Evolutionary conservation across 2,329 filamentous ascomycete species (phyloP), one percentile per base, ranked within the genome.

Genomic region (Hymenoscyphus occultus): DNA sequence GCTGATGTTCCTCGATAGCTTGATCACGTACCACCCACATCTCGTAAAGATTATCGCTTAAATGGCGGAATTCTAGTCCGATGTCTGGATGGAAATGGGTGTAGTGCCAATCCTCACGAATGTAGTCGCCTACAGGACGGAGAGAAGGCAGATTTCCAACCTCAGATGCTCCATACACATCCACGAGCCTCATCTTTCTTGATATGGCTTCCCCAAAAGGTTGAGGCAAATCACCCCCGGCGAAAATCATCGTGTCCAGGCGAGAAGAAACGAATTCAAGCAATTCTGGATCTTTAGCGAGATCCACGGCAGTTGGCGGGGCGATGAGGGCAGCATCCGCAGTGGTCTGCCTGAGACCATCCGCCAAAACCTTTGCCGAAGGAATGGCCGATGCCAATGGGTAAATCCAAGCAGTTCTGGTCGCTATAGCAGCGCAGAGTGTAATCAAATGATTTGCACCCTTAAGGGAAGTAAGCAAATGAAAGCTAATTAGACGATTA

Each of bases 1-100:
- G 70, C 16, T 77, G 71, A n/a, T 60, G 70, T 54, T 39, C 68
- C 51, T 35, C 67, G 62, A 58, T 62, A 62, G 28, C 60, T 35
- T n/a, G 54, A 45, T 32, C 71, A 65, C 54, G 64, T 42, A 70
- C 64, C 32, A 75, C 63, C 12, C 73, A 68, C 64, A 74, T 54
- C 64, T 77, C 75, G 35, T 70, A 74, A 1, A 60, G 12, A 39
- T 61, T 60, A 9, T 67, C 59, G 16, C 19, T 45, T 12, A 56
- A n/a, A 39, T 45, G 64, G 7, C 62, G 61, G n/a, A 64, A 63
- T 16, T 69, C 65, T 2, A 59, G 13, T 3, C 64, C 62, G 19
- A 56, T 40, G 16, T 10, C n/a, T 22, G 64, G 63, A 31, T 66
- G 62, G 10, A 66, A 39, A 14, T 61, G 59, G 13, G 62, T 57